Conservation (phyloP, 495 filamentous ascomycete species). For the Daldinia grandis region DNA sequence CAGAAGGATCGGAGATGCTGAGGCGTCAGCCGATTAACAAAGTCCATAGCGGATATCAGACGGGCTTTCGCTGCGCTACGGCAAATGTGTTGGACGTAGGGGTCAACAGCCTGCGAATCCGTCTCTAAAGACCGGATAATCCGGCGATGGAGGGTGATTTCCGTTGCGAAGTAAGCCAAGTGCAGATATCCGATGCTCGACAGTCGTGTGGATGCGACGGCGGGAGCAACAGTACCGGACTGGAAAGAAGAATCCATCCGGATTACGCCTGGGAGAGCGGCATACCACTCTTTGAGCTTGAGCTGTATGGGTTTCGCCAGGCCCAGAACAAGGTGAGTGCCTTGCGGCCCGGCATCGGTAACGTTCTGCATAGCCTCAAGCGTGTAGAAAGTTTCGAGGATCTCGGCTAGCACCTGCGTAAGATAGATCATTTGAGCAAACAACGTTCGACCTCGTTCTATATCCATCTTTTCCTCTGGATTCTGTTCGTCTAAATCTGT, state of each 20-base stretch:
- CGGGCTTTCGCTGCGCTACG: conserved; percentile 87
- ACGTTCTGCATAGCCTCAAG: conserved; percentile 66
- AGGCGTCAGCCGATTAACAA: conserved; percentile 76
- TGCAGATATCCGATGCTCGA: conserved; percentile 78
- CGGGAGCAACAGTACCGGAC: conserved; percentile 39
- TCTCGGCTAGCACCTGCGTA: conserved; percentile 77
- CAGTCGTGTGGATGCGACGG: conserved; percentile 52
- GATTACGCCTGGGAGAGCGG: conserved; percentile 67
- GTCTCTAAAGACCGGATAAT: conserved; percentile 76
- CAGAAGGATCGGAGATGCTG: conserved; percentile 78
- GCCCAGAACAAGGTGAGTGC: conserved; percentile 71
- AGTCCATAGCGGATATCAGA: conserved; percentile 79
- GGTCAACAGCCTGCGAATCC: conserved; percentile 57
- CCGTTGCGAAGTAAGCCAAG: conserved; percentile 83
- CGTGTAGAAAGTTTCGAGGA: conserved; percentile 83
- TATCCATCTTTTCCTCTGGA: conserved; percentile 67
- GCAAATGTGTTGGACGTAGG: conserved; percentile 90
- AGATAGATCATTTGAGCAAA: conserved; percentile 79
- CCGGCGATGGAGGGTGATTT: conserved; percentile 84
- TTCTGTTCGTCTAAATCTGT: conserved; percentile 63
- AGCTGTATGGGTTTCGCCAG: conserved; percentile 85
- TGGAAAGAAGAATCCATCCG: conserved; percentile 70
- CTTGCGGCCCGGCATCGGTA: conserved; percentile 58
- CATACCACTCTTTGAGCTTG: conserved; percentile 83
- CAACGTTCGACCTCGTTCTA: conserved; percentile 71